A percentile compares a stretch with the other conserved stretches of the same genome.
Conservation (phyloP, 2,329 filamentous ascomycete species). For the Diplodia mutila region DNA sequence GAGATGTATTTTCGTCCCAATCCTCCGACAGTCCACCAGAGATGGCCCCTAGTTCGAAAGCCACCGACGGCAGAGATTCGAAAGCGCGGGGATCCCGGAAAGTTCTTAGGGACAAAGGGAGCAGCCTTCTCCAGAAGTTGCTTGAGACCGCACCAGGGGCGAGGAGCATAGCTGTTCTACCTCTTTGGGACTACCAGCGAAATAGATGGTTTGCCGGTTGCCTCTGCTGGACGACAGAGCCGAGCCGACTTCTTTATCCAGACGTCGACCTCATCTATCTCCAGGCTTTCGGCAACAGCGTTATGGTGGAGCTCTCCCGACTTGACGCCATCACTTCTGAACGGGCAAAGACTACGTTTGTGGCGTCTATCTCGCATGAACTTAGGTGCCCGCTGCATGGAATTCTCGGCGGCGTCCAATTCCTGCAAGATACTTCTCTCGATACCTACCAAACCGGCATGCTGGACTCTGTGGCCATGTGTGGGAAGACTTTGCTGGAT, state of each 20-base stretch:
- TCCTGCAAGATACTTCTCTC: slow-evolving; percentile 52
- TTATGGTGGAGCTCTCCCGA: slow-evolving; percentile 45
- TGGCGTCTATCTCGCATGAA: slow-evolving; percentile 65
- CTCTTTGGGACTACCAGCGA: slow-evolving; percentile 45
- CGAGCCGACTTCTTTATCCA: slow-evolving; percentile 43
- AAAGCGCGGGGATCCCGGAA: too few species aligned
- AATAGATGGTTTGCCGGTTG: slow-evolving; percentile 45
- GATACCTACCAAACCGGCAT: slow-evolving; percentile 35
- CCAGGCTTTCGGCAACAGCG: slow-evolving; percentile 41
- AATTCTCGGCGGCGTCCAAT: slow-evolving; percentile 54
- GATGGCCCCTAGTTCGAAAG: not conserved
- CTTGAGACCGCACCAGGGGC: slow-evolving; percentile 34
- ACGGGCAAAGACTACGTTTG: slow-evolving; percentile 60
- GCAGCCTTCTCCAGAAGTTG: not conserved
- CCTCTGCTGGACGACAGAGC: slow-evolving; percentile 44
- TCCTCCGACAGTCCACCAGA: not conserved
- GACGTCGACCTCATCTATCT: slow-evolving; percentile 45
- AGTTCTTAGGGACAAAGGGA: not conserved
- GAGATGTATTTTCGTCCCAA: not conserved
- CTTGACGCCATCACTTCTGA: slow-evolving; percentile 44
- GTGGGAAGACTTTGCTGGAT: slow-evolving; percentile 45
- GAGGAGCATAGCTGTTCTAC: slow-evolving; percentile 44
- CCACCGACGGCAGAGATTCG: not conserved
- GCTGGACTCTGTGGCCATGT: slow-evolving; percentile 43
- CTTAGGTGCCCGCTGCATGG: slow-evolving; percentile 65